phyloP scores from a whole-genome alignment of 345 rosid species.

The Corchorus olitorius region DNA sequence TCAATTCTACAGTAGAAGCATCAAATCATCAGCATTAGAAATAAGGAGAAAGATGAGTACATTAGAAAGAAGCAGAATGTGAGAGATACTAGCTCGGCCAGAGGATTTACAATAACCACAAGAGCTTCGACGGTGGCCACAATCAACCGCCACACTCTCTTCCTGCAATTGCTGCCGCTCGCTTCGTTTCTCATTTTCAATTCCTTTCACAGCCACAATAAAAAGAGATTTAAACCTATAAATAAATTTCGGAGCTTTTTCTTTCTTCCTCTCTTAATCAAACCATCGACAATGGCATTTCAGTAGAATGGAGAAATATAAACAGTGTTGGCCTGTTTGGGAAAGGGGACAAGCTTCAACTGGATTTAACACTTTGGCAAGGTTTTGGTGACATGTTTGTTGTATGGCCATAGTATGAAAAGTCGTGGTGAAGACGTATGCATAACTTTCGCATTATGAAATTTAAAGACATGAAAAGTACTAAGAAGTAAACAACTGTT shows the following conservation, averaged over 20 bases:
- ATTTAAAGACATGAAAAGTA: too few relatives aligned
- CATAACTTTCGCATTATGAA: too few relatives aligned
- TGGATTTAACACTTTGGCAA: too few relatives aligned
- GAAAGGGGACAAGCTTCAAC: too few relatives aligned
- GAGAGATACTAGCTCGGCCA: slow-evolving; percentile 53
- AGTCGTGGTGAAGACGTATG: too few relatives aligned
- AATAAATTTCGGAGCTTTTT: background rate
- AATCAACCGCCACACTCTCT: slow-evolving; percentile 62
- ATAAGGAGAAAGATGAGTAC: slow-evolving; percentile 7
- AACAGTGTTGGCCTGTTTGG: too few relatives aligned
- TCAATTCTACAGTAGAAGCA: slow-evolving; percentile 64
- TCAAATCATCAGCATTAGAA: slow-evolving; percentile 26
- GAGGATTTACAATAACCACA: slow-evolving; percentile 81
- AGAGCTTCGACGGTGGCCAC: slow-evolving; percentile 47
- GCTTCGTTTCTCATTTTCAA: slow-evolving; percentile 59
- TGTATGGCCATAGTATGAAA: too few relatives aligned
- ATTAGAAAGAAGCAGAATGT: slow-evolving; percentile 46
- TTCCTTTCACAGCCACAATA: slow-evolving; percentile 20
- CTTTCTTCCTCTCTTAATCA: background rate
- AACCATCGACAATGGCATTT: background rate
- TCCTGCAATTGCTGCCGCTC: slow-evolving; percentile 60
- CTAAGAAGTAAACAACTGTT: too few relatives aligned
- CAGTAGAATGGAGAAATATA: too few relatives aligned
- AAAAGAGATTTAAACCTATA: background rate
- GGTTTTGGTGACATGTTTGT: too few relatives aligned